phyloP scores from a whole-genome alignment of 75 land plant species.

The Cupressus sempervirens region DNA sequence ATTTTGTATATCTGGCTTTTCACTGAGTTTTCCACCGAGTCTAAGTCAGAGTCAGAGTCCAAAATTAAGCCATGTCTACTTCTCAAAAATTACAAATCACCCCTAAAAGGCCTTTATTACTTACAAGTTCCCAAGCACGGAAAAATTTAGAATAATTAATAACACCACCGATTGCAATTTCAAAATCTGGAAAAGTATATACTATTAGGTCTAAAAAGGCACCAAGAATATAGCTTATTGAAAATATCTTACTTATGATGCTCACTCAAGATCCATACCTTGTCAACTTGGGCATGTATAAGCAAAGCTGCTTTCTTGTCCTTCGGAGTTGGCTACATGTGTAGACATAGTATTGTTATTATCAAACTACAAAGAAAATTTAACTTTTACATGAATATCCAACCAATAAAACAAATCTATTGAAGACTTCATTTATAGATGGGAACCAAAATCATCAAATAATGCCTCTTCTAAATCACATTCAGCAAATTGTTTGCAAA shows the following conservation, averaged over 20 bases:
- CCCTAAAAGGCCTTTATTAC: neutral
- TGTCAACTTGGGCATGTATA: constrained; percentile 81
- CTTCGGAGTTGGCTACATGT: constrained; percentile 87
- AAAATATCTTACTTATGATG: constrained; percentile 1
- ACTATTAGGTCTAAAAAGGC: neutral
- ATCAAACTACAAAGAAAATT: neutral
- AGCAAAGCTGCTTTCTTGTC: constrained; percentile 93
- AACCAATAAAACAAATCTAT: neutral
- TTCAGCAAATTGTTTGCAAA: neutral
- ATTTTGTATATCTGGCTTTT: no score
- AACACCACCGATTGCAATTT: neutral
- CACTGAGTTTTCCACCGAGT: no score
- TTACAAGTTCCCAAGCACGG: neutral
- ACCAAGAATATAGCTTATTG: neutral
- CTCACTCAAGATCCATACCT: constrained; percentile 35
- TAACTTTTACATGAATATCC: neutral
- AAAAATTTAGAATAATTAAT: neutral
- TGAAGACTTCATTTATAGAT: neutral
- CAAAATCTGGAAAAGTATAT: neutral
- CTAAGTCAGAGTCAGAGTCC: no score
- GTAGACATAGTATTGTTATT: constrained; percentile 3
- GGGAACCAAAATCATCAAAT: neutral
- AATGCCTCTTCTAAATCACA: neutral
- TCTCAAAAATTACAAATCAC: neutral
- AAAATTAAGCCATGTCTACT: no score